Evolutionary conservation across 2,329 filamentous ascomycete species (phyloP), one percentile per base, ranked within the genome.

Genomic region (Penicillium sp.): DNA sequence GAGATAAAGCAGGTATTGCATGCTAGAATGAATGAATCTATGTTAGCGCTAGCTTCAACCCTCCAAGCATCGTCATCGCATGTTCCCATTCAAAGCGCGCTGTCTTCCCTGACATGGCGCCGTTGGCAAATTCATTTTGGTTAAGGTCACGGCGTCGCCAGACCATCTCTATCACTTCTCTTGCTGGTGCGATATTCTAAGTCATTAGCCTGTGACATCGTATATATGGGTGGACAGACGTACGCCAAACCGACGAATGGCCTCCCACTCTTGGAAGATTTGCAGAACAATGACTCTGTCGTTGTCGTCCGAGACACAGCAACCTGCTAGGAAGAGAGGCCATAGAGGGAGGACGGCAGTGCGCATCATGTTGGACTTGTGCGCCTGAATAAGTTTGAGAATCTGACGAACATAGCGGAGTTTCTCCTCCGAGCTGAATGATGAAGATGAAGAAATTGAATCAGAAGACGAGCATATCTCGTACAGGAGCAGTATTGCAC

Each of bases 301-400:
- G 13, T 54, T 54, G 21, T 63, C 62, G n/a, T 0, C 42, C 39
- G 9, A 26, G 47, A 12, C 56, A 47, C 61, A 63, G 10, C 62
- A 63, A 9, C 60, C 62, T 2, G 59, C 61, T n/a, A 64, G 38
- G 21, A 64, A 64, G 1, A 64, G 51, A 6, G 61, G 60, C 61
- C 62, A 64, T 6, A 64, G 38, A 1, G 62, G 61, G 0, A 62
- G 24, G 1, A 55, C 59, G 1, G 62, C 61, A 0, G 59, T 60
- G 15, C 55, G 57, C 48, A 51, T 57, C 35, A 64, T 63, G 26
- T 48, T 54, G n/a, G n/a, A n/a, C n/a, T n/a, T n/a, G n/a, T n/a
- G n/a, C n/a, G n/a, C n/a, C n/a, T n/a, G n/a, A n/a, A n/a, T n/a
- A n/a, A n/a, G n/a, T n/a, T n/a, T n/a, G n/a, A n/a, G n/a, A n/a